phyloP scores from a whole-genome alignment of 2,329 filamentous ascomycete genomes.

The Paraphoma sp. region DNA sequence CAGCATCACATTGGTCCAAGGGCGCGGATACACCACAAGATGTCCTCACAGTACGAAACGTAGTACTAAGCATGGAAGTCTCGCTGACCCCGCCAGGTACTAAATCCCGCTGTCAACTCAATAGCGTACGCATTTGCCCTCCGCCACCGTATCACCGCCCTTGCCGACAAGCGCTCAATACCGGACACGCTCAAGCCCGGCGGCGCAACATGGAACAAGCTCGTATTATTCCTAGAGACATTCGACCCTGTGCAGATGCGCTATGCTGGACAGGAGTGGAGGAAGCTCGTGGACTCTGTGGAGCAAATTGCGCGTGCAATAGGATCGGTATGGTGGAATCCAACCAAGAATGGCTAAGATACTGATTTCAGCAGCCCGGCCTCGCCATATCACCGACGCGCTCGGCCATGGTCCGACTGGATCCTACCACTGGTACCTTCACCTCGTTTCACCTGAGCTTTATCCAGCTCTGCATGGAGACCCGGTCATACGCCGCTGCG shows the following conservation, averaged over 20 bases:
- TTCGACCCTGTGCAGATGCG: slow-evolving; percentile 63
- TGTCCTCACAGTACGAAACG: slow-evolving; percentile 43
- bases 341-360: neutral
- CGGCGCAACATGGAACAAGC: slow-evolving; percentile 57
- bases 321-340: slow-evolving; percentile 36
- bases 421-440: slow-evolving; percentile 70
- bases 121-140: slow-evolving; percentile 66
- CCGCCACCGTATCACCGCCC: slow-evolving; percentile 53
- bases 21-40: slow-evolving; percentile 48
- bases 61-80: neutral
- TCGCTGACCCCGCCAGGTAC: slow-evolving; percentile 39
- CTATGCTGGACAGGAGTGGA: slow-evolving; percentile 59
- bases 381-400: slow-evolving; percentile 49
- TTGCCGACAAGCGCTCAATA: slow-evolving; percentile 45
- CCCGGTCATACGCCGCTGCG: slow-evolving; percentile 61
- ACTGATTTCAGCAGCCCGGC: slow-evolving; percentile 33
- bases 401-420: slow-evolving; percentile 68
- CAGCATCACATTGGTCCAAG: slow-evolving; percentile 42
- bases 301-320: slow-evolving; percentile 40
- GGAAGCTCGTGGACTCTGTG: slow-evolving; percentile 51
- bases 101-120: slow-evolving; percentile 65
- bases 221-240: slow-evolving; percentile 54
- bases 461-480: slow-evolving; percentile 63
- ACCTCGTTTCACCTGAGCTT: slow-evolving; percentile 69
- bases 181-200: slow-evolving; percentile 52